Conservation (phyloP, 768 basidiomycete genomes). For the Boletus fagicola region DNA sequence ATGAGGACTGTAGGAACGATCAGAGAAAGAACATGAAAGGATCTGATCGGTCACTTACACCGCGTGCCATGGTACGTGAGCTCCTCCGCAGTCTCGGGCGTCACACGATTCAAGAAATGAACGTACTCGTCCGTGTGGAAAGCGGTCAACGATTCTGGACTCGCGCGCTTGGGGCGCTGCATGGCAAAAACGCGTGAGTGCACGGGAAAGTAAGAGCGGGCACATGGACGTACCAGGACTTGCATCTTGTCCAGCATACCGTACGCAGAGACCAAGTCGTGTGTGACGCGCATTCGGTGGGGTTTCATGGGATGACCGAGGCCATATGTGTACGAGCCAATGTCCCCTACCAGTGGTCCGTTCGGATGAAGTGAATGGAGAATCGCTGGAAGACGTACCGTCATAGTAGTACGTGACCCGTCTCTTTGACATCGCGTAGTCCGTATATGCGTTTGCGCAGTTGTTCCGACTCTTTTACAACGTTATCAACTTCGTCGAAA, state of each 20-base stretch:
- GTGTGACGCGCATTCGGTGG: slow-evolving; percentile 90
- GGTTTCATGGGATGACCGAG: slow-evolving; percentile 95
- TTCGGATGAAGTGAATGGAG: neutral
- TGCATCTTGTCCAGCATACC: slow-evolving; percentile 95
- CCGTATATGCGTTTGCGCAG: neutral
- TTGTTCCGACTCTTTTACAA: neutral
- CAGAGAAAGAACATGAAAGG: neutral
- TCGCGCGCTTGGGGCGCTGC: slow-evolving; percentile 69
- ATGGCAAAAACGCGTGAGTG: neutral
- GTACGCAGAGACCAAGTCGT: slow-evolving; percentile 88
- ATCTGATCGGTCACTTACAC: slow-evolving; percentile 51
- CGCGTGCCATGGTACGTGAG: slow-evolving; percentile 80
- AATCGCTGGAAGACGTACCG: slow-evolving; percentile 39
- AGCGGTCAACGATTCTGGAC: slow-evolving; percentile 76
- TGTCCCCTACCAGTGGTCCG: slow-evolving; percentile 49
- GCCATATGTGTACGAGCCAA: slow-evolving; percentile 78
- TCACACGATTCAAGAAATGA: slow-evolving; percentile 84
- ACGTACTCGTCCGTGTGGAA: slow-evolving; percentile 99
- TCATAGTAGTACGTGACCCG: slow-evolving; percentile 84
- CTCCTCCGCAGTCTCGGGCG: slow-evolving; percentile 87
- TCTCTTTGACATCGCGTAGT: slow-evolving; percentile 57
- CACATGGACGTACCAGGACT: slow-evolving; percentile 56
- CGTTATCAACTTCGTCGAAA: neutral
- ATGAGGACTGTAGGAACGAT: slow-evolving; percentile 43
- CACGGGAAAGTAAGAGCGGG: neutral